Evolutionary conservation across 495 filamentous ascomycete genomes (phyloP).

Genomic region (Zalerion maritima): DNA sequence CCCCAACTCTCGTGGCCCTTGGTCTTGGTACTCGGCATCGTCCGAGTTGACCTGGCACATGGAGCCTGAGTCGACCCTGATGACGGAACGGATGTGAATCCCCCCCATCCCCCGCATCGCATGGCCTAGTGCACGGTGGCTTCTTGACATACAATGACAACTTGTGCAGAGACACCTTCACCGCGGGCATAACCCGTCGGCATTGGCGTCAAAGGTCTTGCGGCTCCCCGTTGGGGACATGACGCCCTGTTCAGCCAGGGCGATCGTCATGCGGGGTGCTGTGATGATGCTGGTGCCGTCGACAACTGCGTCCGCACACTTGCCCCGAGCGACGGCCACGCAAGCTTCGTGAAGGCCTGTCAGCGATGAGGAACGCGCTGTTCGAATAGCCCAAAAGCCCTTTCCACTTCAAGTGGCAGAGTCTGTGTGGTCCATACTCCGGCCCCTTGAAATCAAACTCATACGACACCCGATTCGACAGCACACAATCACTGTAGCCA

Average conservation of each 20-base stretch:
- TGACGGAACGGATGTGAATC: no score
- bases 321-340: slow-evolving; percentile 4
- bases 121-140: slow-evolving; percentile 16
- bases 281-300: slow-evolving; percentile 4
- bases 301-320: slow-evolving; percentile 1
- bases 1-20: no score
- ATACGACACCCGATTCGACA: slow-evolving; percentile 21
- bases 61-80: no score
- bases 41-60: no score
- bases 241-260: slow-evolving; percentile 4
- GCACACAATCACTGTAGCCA: slow-evolving; percentile 8
- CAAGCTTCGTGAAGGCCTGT: slow-evolving; percentile 20
- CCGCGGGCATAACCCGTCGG: slow-evolving; percentile 32
- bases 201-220: slow-evolving; percentile 26
- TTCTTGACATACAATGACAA: slow-evolving; percentile 22
- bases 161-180: slow-evolving; percentile 23
- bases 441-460: slow-evolving; percentile 19
- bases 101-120: no score
- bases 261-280: slow-evolving; percentile 3
- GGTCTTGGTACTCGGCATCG: no score
- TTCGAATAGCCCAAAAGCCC: slow-evolving; percentile 16
- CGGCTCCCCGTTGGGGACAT: slow-evolving; percentile 18
- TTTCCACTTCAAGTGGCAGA: slow-evolving; percentile 4
- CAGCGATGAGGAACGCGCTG: slow-evolving; percentile 25
- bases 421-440: slow-evolving; percentile 8